Evolutionary conservation across 1,139 yeast genomes (phyloP).

Genomic region (Meyerozyma carpophila): DNA sequence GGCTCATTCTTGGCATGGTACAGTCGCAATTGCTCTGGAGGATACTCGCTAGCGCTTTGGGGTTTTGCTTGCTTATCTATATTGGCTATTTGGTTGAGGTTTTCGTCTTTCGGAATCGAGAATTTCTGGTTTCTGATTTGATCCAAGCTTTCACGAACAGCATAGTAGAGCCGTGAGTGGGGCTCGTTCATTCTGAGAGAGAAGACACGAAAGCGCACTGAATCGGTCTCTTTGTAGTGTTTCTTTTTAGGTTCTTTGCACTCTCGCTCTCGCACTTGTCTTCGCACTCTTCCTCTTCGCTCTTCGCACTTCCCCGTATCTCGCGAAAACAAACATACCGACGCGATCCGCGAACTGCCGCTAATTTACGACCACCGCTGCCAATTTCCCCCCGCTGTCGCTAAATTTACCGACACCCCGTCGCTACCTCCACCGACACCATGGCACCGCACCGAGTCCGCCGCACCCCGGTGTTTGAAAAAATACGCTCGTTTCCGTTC

Average conservation of each 20-base stretch:
- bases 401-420: background rate
- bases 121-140: slow-evolving; percentile 10
- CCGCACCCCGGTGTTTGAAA: slow-evolving; percentile 28
- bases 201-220: background rate
- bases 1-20: background rate
- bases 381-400: background rate
- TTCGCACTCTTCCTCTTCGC: slow-evolving; percentile 1
- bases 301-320: background rate
- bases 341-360: background rate
- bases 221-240: too few species aligned
- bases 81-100: background rate
- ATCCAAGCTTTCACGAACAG: slow-evolving; percentile 9
- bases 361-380: background rate
- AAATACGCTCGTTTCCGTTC: slow-evolving; percentile 47
- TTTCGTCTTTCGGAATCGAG: slow-evolving; percentile 7
- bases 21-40: background rate
- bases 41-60: too few species aligned
- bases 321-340: background rate
- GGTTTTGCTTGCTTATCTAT: background rate
- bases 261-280: slow-evolving; percentile 6
- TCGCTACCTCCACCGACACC: background rate
- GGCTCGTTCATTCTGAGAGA: slow-evolving; percentile 3
- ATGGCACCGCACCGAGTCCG: slow-evolving; percentile 3
- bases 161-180: background rate
- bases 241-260: too few species aligned